Evolutionary conservation across 2,329 filamentous ascomycete genomes (phyloP).

Genomic region (Cercospora beticola): DNA sequence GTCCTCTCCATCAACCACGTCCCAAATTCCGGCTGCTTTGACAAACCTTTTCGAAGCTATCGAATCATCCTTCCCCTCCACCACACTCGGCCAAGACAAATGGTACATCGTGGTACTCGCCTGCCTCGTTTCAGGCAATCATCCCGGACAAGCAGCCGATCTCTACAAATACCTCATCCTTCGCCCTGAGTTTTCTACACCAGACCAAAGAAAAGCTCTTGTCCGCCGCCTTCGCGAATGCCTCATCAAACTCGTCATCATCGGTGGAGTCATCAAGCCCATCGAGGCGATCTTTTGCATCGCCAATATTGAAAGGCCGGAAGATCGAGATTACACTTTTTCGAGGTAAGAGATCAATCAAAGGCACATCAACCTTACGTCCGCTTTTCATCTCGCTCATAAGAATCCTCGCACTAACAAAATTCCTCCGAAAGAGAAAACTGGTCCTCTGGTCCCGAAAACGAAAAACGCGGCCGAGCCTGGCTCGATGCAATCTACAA

Average conservation of each 20-base stretch:
- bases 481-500: constrained; percentile 61
- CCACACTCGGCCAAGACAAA: constrained; percentile 44
- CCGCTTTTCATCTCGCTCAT: too few relatives aligned
- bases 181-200: constrained; percentile 48
- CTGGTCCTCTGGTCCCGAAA: constrained; percentile 60
- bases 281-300: constrained; percentile 62
- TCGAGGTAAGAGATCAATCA: constrained; percentile 42
- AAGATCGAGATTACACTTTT: constrained; percentile 58
- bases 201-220: constrained; percentile 49
- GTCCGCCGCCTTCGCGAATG: constrained; percentile 57
- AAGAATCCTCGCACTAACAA: too few relatives aligned
- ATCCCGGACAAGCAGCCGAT: constrained; percentile 53
- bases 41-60: constrained; percentile 25
- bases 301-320: constrained; percentile 50
- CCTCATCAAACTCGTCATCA: constrained; percentile 57
- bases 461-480: constrained; percentile 52
- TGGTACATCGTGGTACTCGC: constrained; percentile 45
- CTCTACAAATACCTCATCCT: constrained; percentile 58
- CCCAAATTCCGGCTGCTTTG: neutral
- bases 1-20: neutral
- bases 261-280: constrained; percentile 64
- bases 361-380: neutral
- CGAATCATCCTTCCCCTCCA: constrained; percentile 47
- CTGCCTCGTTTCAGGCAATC: constrained; percentile 51
- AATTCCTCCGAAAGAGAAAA: constrained; percentile 43